Conservation (phyloP, 176 grass and related monocot species). For the Elaeis guineensis region DNA sequence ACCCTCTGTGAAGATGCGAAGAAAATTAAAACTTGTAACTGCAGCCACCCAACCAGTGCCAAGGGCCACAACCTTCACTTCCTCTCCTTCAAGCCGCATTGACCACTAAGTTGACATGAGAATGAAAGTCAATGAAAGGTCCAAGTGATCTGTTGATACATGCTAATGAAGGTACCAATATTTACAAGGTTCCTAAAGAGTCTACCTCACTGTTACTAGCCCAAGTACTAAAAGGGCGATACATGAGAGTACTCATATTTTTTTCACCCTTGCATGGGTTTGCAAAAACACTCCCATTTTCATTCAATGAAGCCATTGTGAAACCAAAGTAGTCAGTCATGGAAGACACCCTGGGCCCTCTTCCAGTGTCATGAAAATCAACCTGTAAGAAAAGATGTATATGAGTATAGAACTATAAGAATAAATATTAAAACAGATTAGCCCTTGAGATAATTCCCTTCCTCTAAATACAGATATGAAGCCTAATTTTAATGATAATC, state of each 20-base stretch:
- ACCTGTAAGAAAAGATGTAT: conserved; percentile 38
- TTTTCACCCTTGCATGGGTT: conserved; percentile 90
- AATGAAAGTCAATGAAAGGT: not conserved
- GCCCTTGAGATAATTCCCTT: too few species aligned
- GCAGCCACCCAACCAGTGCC: conserved; percentile 84
- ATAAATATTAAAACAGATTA: too few species aligned
- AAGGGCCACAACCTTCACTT: conserved; percentile 76
- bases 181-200: not conserved
- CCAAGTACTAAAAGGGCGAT: conserved; percentile 88
- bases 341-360: conserved; percentile 88
- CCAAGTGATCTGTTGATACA: not conserved
- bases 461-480: too few species aligned
- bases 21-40: conserved; percentile 65
- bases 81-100: conserved; percentile 93
- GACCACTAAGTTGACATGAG: conserved; percentile 60
- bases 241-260: conserved; percentile 98
- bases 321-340: conserved; percentile 98
- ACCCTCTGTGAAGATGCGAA: conserved; percentile 75
- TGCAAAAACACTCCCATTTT: conserved; percentile 82
- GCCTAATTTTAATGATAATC: too few species aligned
- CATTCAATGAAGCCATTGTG: conserved; percentile 84
- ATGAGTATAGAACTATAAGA: too few species aligned
- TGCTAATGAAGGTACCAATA: not conserved
- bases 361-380: conserved; percentile 96
- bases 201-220: conserved; percentile 89